Evolutionary conservation across 768 basidiomycete species (phyloP), one percentile per base, ranked within the genome.

Genomic region (Gautieria morchelliformis): DNA sequence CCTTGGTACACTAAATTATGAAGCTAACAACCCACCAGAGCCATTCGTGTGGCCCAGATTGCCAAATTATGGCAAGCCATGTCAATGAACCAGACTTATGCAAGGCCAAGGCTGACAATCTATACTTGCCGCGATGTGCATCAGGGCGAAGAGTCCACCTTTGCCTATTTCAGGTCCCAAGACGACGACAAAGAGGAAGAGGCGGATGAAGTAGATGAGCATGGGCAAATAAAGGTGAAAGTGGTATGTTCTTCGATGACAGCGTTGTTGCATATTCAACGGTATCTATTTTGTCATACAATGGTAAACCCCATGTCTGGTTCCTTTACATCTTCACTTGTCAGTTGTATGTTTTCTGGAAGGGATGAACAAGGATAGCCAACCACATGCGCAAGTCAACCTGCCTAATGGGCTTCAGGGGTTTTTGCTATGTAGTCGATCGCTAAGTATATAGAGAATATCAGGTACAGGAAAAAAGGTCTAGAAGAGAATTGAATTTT

Each of bases 351-450:
- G 19, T n/a, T 49, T 17, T 19, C 24, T 49, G 32, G 22, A 12
- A 30, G n/a, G 15, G 7, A 22, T 32, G n/a, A 55, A 19, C 19
- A 22, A 19, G 4, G 15, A 11, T 24, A 11, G 42, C 14, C 33
- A 8, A 19, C 5, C 17, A 50, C n/a, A 11, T 24, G 19, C 19
- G 22, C 22, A 15, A 10, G 22, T 44, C 4, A 4, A 47, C 42
- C 11, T 48, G 50, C 47, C 48, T 57, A 57, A 49, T 17, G 45
- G 3, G 56, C 90, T 77, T 89, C 90, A 58, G 90, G 89, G 44
- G 92, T 93, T 77, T 93, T 92, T 63, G 80, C 82, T 71, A 97
- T 88, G 69, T 97, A 97, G 70, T 96, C 90, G 67, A 97, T 89
- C 56, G 94, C 93, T 95, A n/a, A n/a, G n/a, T n/a, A 66, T 14